Evolutionary conservation across 345 rosid genomes (phyloP), one percentile per base, ranked within the genome.

Genomic region (Crucihimalaya himalaica): DNA sequence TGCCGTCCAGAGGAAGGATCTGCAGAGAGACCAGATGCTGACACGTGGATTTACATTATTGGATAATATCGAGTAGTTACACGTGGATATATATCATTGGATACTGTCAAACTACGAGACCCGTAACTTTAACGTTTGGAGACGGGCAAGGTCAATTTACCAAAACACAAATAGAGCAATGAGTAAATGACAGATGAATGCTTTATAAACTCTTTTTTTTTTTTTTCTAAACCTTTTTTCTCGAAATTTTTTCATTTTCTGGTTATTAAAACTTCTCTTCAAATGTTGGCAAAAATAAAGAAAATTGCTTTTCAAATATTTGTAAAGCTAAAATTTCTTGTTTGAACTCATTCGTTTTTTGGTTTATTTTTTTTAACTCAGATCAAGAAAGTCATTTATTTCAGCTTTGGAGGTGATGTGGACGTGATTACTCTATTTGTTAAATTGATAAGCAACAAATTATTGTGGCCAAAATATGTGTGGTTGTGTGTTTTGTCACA

Each of bases 1-100:
- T 77, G 68, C 68, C 86, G 72, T 78, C 73, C 72, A 56, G 66
- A 72, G 50, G 23, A 67, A 56, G 79, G 66, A 35, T 69, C 34
- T 13, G 32, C 13, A 63, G 63, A 32, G 71, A 23, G 14, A 63
- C 61, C 45, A 34, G 56, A 43, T 48, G 12, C 1, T 29, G 46
- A 21, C 62, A 77, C 81, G 80, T 77, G 77, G 48, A 5, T 0
- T 12, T 5, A 0, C 3, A 1, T 42, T 23, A 64, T 28, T 77
- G 72, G 72, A 25, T 46, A 0, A n/a, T 16, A 16, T n/a, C 1
- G 18, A 42, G 5, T 15, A 8, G 5, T 39, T 4, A 39, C 43
- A 4, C 13, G 5, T 39, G 18, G 16, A 5, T 5, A 2, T 43
- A n/a, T 15, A 2, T 15, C 2, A 43, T 43, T 43, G 47, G 47